phyloP scores from a whole-genome alignment of 1,284 basidiomycete species.

The Stereum hirsutum region DNA sequence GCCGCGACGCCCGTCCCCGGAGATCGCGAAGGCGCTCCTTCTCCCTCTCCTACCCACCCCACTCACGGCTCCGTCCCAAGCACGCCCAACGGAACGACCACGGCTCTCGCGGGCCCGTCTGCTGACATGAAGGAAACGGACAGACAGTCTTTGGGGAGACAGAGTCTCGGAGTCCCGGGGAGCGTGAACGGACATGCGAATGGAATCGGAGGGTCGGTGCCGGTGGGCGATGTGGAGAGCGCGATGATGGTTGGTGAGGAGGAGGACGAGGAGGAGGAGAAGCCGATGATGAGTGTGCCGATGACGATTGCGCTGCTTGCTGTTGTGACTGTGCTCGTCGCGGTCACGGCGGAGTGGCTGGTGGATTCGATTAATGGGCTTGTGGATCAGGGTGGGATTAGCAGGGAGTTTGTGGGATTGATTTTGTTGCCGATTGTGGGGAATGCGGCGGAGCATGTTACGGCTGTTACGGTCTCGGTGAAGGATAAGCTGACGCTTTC shows the following conservation, averaged over 20 bases:
- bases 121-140: not conserved
- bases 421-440: slow-evolving; percentile 86
- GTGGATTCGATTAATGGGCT: slow-evolving; percentile 73
- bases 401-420: slow-evolving; percentile 75
- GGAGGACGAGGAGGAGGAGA: slow-evolving; percentile 36
- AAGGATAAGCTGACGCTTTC: slow-evolving; percentile 73
- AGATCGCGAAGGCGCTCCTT: not conserved
- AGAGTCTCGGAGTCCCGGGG: not conserved
- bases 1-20: too few relatives aligned
- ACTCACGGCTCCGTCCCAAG: not conserved
- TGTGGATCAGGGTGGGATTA: slow-evolving; percentile 41
- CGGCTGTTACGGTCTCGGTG: slow-evolving; percentile 81
- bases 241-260: slow-evolving; percentile 11
- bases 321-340: slow-evolving; percentile 63
- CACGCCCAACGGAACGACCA: not conserved
- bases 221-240: slow-evolving; percentile 2
- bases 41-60: not conserved
- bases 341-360: slow-evolving; percentile 81
- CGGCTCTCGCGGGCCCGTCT: not conserved
- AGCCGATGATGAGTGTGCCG: slow-evolving; percentile 44
- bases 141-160: not conserved
- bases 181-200: too few relatives aligned
- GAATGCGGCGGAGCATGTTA: slow-evolving; percentile 84
- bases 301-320: slow-evolving; percentile 47
- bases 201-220: too few relatives aligned